phyloP scores from a whole-genome alignment of 306 rosid genomes.

The Trifolium dubium region DNA sequence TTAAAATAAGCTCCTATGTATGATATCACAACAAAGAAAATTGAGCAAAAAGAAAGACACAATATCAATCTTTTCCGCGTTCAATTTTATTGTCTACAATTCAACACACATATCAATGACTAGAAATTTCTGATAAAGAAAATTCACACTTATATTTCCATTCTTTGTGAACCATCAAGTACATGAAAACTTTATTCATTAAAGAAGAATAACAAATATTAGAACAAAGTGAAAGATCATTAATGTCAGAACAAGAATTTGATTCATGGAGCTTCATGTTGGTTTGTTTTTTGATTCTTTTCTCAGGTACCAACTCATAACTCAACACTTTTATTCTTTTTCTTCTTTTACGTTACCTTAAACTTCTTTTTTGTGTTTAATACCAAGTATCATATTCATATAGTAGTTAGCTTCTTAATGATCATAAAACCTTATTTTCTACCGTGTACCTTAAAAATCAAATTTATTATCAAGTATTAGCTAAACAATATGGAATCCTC shows the following conservation, averaged over 20 bases:
- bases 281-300: slow-evolving; percentile 52
- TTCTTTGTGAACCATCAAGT: slow-evolving; percentile 20
- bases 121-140: slow-evolving; percentile 3
- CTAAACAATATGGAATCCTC: background rate
- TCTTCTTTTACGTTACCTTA: background rate
- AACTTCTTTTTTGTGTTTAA: background rate
- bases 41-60: background rate
- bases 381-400: background rate
- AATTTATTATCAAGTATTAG: background rate
- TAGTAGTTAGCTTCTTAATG: background rate
- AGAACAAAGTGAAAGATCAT: slow-evolving; percentile 32
- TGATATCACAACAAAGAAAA: slow-evolving; percentile 19
- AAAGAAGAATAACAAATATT: background rate
- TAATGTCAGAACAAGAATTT: slow-evolving; percentile 58
- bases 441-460: background rate
- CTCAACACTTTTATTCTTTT: background rate
- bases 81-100: background rate
- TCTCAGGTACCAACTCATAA: slow-evolving; percentile 52
- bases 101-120: background rate
- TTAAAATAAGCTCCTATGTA: background rate
- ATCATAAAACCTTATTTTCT: background rate
- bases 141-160: slow-evolving; percentile 1
- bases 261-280: slow-evolving; percentile 51
- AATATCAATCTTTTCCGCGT: background rate
- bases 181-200: slow-evolving; percentile 30